Percentiles rank a stretch among this genome's conserved stretches.
phyloP scores from a whole-genome alignment of 2,329 filamentous ascomycete species.

The Paecilomyces sp. region DNA sequence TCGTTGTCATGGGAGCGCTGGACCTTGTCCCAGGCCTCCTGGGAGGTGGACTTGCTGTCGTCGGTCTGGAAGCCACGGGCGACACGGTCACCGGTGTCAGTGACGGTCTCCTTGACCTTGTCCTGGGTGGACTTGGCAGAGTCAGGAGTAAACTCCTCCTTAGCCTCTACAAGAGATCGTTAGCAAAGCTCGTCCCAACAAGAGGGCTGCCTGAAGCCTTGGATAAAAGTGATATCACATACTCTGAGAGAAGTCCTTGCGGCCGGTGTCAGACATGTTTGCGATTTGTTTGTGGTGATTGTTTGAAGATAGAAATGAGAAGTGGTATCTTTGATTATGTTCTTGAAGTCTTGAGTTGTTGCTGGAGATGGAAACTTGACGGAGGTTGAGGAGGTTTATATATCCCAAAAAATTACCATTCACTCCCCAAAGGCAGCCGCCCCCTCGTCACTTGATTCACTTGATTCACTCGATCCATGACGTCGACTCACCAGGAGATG shows the following conservation, averaged over 20 bases:
- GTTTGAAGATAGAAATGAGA: background rate
- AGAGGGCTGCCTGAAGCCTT: constrained; percentile 1
- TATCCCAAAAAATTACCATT: background rate
- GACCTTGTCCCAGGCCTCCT: constrained; percentile 45
- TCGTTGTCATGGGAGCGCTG: constrained; percentile 39
- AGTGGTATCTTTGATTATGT: background rate
- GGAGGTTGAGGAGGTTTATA: background rate
- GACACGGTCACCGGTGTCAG: constrained; percentile 49
- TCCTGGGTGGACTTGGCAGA: constrained; percentile 54
- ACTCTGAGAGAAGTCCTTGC: constrained; percentile 55
- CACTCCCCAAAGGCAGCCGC: background rate
- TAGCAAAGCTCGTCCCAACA: constrained; percentile 4
- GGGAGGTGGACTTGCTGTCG: constrained; percentile 46
- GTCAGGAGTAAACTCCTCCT: constrained; percentile 53
- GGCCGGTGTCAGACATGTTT: constrained; percentile 54
- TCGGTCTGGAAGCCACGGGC: constrained; percentile 47
- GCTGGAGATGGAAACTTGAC: background rate
- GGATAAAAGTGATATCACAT: constrained; percentile 11
- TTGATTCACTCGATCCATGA: background rate
- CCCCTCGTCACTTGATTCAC: background rate
- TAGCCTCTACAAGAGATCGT: constrained; percentile 38
- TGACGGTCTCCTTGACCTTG: constrained; percentile 51
- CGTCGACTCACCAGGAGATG: background rate
- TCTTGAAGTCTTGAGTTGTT: background rate
- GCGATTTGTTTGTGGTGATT: background rate